phyloP scores from a whole-genome alignment of 192 early-diverging fungal species.

The Entrophospora sp. region DNA sequence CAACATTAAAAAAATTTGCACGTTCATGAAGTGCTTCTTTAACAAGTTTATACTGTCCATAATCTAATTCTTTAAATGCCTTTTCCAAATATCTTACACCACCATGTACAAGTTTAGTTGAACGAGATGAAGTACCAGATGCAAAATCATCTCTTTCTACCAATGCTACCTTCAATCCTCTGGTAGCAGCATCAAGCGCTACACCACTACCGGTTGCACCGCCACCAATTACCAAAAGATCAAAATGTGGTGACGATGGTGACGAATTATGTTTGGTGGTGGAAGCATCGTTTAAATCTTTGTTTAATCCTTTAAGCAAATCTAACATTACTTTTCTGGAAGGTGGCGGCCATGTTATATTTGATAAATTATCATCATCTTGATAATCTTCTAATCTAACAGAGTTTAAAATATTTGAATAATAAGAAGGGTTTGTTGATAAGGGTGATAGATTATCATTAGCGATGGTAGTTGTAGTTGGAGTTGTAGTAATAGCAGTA shows the following conservation, averaged over 20 bases:
- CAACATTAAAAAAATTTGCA: conserved; percentile 85
- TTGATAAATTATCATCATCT: too few relatives aligned
- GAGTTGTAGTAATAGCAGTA: too few relatives aligned
- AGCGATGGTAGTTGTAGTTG: too few relatives aligned
- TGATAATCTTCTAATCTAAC: too few relatives aligned
- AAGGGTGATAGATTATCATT: too few relatives aligned
- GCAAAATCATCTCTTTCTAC: conserved; percentile 96
- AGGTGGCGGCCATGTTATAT: conserved; percentile 69
- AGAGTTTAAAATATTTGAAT: too few relatives aligned
- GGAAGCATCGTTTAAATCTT: conserved; percentile 35
- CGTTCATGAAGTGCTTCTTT: conserved; percentile 94
- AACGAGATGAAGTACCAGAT: conserved; percentile 81
- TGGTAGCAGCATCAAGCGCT: conserved; percentile 86
- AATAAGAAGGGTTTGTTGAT: too few relatives aligned
- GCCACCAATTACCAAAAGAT: conserved; percentile 87
- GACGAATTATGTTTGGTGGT: too few relatives aligned
- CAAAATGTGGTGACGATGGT: conserved; percentile 60
- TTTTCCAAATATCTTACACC: conserved; percentile 97
- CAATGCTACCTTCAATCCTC: conserved; percentile 86
- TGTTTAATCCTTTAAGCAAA: conserved; percentile 57
- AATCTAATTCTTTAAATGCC: conserved; percentile 88
- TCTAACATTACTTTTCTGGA: conserved; percentile 64
- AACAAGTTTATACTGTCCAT: conserved; percentile 95
- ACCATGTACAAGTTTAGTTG: conserved; percentile 95
- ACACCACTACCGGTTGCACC: conserved; percentile 90